Evolutionary conservation across 306 rosid species (phyloP).

Genomic region (Biancaea sappan): DNA sequence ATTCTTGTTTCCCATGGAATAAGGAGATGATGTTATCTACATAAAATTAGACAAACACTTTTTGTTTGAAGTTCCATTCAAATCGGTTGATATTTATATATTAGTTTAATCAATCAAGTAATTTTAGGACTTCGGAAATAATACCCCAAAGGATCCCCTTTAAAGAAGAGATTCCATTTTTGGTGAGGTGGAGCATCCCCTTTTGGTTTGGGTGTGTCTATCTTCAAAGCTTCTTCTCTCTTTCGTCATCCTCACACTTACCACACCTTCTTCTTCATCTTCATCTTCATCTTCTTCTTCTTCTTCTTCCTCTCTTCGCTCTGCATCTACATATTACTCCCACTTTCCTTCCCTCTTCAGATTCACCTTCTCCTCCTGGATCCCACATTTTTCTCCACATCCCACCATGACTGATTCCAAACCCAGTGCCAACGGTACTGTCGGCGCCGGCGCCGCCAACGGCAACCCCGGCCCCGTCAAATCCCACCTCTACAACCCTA

Average conservation of each 20-base stretch:
- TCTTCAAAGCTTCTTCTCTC: conserved; percentile 39
- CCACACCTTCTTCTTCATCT: background rate
- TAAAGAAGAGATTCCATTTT: conserved; percentile 38
- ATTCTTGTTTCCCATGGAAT: too few species aligned
- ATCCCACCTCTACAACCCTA: conserved; percentile 51
- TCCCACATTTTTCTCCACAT: background rate
- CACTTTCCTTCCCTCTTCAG: too few species aligned
- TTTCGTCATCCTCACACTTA: conserved; percentile 15
- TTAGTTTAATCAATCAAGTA: too few species aligned
- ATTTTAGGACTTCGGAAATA: too few species aligned
- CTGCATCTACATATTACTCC: background rate
- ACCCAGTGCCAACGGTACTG: conserved; percentile 44
- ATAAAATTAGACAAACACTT: too few species aligned
- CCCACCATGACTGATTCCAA: conserved; percentile 65
- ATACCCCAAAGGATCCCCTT: too few species aligned
- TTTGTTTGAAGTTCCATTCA: too few species aligned
- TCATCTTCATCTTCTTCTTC: background rate
- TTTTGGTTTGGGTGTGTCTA: conserved; percentile 37
- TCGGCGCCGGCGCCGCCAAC: conserved; percentile 35
- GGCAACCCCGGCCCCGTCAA: conserved; percentile 47
- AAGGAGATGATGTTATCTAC: too few species aligned
- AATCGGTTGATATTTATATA: too few species aligned
- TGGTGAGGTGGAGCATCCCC: conserved; percentile 60
- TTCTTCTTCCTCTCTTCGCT: background rate
- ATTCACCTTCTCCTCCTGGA: too few species aligned